Evolutionary conservation across 305 asterid genomes (phyloP).

Genomic region (Plantago lanceolata): DNA sequence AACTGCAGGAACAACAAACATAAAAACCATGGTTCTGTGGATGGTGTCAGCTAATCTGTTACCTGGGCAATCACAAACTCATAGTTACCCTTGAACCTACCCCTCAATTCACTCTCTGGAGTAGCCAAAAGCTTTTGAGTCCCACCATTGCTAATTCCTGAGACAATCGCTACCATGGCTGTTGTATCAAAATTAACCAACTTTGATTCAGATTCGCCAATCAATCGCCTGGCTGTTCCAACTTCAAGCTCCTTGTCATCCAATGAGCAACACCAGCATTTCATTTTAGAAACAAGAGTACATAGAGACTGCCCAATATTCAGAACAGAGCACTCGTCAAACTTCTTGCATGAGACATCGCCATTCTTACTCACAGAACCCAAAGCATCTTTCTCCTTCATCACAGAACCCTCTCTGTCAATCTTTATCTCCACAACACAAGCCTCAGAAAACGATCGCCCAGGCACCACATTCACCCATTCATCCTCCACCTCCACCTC

Average conservation of each 20-base stretch:
- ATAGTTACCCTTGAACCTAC: slow-evolving; percentile 67
- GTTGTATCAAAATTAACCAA: slow-evolving; percentile 86
- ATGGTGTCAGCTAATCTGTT: slow-evolving; percentile 8
- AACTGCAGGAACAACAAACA: too few relatives aligned
- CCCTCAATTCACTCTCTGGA: slow-evolving; percentile 61
- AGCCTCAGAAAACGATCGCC: slow-evolving; percentile 54
- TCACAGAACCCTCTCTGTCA: slow-evolving; percentile 20
- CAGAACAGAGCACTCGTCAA: slow-evolving; percentile 24
- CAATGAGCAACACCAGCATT: slow-evolving; percentile 48
- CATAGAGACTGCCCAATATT: slow-evolving; percentile 42
- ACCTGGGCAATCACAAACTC: slow-evolving; percentile 85
- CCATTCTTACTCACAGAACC: slow-evolving; percentile 18
- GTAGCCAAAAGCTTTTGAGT: slow-evolving; percentile 51
- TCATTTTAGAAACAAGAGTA: slow-evolving; percentile 52
- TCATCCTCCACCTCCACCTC: slow-evolving; percentile 51
- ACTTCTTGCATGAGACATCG: slow-evolving; percentile 30
- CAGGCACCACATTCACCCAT: slow-evolving; percentile 54
- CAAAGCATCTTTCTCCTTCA: slow-evolving; percentile 20
- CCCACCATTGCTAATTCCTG: slow-evolving; percentile 80
- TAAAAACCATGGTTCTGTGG: too few relatives aligned
- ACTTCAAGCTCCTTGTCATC: slow-evolving; percentile 28
- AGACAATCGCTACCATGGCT: slow-evolving; percentile 73
- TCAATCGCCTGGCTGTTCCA: slow-evolving; percentile 21
- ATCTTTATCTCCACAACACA: slow-evolving; percentile 49
- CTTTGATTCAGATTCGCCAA: slow-evolving; percentile 32